phyloP scores from a whole-genome alignment of 768 basidiomycete genomes.

The Phallus indusiatus region DNA sequence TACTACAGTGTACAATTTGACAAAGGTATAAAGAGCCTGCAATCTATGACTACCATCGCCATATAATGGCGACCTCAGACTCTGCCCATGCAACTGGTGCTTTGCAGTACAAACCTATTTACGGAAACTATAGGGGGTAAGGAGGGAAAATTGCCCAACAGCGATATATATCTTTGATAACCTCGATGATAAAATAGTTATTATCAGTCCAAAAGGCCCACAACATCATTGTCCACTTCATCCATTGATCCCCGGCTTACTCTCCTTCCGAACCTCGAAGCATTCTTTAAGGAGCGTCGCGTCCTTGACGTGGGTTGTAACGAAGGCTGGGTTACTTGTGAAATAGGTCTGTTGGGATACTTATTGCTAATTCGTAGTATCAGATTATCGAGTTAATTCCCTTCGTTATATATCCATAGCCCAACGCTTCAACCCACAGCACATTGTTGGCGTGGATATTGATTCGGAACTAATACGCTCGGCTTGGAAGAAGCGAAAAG shows the following conservation, averaged over 20 bases:
- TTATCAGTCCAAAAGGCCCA: slow-evolving; percentile 69
- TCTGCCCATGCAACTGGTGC: too few relatives aligned
- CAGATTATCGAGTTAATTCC: not conserved
- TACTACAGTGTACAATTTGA: too few relatives aligned
- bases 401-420: slow-evolving; percentile 30
- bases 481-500: slow-evolving; percentile 65
- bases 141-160: not conserved
- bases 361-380: too few relatives aligned
- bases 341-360: slow-evolving; percentile 49
- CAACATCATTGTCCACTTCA: too few relatives aligned
- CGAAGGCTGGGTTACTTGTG: slow-evolving; percentile 76
- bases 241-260: slow-evolving; percentile 55
- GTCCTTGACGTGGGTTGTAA: slow-evolving; percentile 86
- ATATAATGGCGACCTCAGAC: too few relatives aligned
- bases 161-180: not conserved
- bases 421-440: slow-evolving; percentile 50
- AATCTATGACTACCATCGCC: too few relatives aligned
- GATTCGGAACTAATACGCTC: slow-evolving; percentile 63
- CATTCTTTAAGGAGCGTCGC: slow-evolving; percentile 40
- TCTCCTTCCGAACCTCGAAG: slow-evolving; percentile 38
- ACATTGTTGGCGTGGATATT: slow-evolving; percentile 78
- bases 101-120: slow-evolving; percentile 25
- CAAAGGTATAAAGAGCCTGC: too few relatives aligned
- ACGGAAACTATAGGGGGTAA: slow-evolving; percentile 73
- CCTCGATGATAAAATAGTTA: slow-evolving; percentile 24